Percentiles rank a stretch among this genome's conserved stretches.
phyloP scores from a whole-genome alignment of 192 early-diverging fungal genomes.

The Coemansia sp. region DNA sequence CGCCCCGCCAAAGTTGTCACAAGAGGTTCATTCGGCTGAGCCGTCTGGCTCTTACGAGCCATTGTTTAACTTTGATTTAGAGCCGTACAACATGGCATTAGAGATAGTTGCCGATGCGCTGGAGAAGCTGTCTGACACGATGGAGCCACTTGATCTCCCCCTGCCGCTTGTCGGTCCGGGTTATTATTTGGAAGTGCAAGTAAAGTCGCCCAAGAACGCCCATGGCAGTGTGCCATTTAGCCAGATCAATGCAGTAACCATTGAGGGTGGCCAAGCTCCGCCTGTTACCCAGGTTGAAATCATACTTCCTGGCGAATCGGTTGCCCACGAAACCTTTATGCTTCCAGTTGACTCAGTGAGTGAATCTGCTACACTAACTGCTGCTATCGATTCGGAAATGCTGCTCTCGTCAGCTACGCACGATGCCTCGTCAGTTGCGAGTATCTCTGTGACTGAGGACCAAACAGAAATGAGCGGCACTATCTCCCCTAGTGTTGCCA shows the following conservation, averaged over 20 bases:
- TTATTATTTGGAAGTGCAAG: constrained; percentile 49
- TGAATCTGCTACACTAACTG: neutral
- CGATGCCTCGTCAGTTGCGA: neutral
- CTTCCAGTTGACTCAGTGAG: constrained; percentile 15
- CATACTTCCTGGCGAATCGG: constrained; percentile 46
- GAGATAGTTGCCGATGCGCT: constrained; percentile 50
- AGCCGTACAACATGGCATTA: constrained; percentile 48
- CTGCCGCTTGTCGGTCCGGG: constrained; percentile 47
- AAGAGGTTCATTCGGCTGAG: constrained; percentile 7
- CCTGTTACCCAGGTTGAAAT: constrained; percentile 49
- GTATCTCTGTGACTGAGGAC: neutral
- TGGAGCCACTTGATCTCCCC: constrained; percentile 49
- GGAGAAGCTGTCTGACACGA: constrained; percentile 45
- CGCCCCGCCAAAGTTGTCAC: constrained; percentile 21
- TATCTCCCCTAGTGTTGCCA: neutral
- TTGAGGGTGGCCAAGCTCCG: constrained; percentile 46
- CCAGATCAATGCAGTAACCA: constrained; percentile 34
- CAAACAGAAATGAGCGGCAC: neutral
- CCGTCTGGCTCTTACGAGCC: constrained; percentile 19
- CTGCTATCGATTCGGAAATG: neutral
- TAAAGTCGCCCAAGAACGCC: constrained; percentile 43
- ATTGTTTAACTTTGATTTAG: constrained; percentile 49
- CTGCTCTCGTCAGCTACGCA: neutral
- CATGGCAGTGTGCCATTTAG: constrained; percentile 14
- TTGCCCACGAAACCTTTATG: constrained; percentile 39